Evolutionary conservation across 2,329 filamentous ascomycete species (phyloP).

Genomic region (Curvularia sp.): DNA sequence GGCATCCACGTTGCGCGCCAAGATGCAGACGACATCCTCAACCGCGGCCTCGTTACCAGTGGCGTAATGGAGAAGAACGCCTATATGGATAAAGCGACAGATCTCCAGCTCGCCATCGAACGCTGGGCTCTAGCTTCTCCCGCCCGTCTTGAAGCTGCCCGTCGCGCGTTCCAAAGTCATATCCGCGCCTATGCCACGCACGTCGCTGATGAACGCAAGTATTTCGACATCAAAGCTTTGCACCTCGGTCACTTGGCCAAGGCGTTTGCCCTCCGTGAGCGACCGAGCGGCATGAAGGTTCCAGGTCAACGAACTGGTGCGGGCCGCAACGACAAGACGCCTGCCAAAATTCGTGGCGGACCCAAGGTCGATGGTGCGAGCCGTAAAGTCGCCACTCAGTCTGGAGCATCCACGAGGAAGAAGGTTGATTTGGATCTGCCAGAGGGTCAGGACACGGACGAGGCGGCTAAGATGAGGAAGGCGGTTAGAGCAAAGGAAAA

Average conservation of each 20-base stretch:
- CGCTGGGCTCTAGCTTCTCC: constrained; percentile 70
- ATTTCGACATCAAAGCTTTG: constrained; percentile 90
- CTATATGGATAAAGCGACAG: constrained; percentile 72
- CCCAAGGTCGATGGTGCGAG: constrained; percentile 48
- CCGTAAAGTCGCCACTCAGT: constrained; percentile 41
- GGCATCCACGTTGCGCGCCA: constrained; percentile 64
- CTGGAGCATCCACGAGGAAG: constrained; percentile 25
- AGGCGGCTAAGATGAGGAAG: constrained; percentile 69
- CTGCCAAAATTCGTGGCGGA: constrained; percentile 54
- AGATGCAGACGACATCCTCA: constrained; percentile 70
- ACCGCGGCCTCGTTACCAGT: constrained; percentile 65
- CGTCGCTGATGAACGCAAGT: constrained; percentile 79
- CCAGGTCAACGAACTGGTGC: constrained; percentile 59
- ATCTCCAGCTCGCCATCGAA: constrained; percentile 71
- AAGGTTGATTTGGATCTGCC: constrained; percentile 41
- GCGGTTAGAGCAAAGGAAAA: constrained; percentile 57
- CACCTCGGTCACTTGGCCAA: constrained; percentile 95
- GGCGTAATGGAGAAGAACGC: constrained; percentile 54
- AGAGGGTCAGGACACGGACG: constrained; percentile 60
- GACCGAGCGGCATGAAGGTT: constrained; percentile 77
- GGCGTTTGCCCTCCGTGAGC: constrained; percentile 87
- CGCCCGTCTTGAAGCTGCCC: constrained; percentile 78
- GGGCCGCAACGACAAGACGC: constrained; percentile 39
- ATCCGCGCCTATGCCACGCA: constrained; percentile 96
- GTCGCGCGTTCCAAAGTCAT: constrained; percentile 88